These are phyloP conservation scores for Lichtheimia hyalospora DNA, from an alignment of 371 early-diverging fungal genomes.

Conservation along the genomic window DNA sequence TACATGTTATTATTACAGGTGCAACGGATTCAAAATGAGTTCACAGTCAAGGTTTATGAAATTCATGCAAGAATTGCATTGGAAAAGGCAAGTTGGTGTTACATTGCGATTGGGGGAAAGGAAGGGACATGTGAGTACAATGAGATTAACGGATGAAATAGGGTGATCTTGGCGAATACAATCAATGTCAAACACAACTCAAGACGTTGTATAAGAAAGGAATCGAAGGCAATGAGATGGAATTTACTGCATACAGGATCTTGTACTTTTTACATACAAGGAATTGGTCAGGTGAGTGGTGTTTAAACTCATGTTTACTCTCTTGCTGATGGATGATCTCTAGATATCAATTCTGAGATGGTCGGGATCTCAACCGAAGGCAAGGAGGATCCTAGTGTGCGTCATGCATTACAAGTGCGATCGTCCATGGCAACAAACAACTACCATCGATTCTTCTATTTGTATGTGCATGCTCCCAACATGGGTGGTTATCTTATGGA, in stretches of 20 bases:
- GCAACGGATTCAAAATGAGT: constrained; percentile 89
- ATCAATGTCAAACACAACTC: constrained; percentile 95
- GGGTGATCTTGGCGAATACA: constrained; percentile 95
- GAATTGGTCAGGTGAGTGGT: constrained; percentile 71
- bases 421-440: constrained; percentile 75
- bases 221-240: constrained; percentile 70
- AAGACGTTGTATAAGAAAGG: constrained; percentile 80
- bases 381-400: constrained; percentile 60
- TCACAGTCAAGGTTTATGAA: constrained; percentile 94
- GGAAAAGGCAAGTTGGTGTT: constrained; percentile 66
- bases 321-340: neutral
- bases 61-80: constrained; percentile 93
- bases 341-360: constrained; percentile 77
- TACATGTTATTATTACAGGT: constrained; percentile 51
- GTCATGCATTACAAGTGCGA: constrained; percentile 85
- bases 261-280: constrained; percentile 86
- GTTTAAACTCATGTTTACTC: neutral
- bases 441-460: constrained; percentile 78
- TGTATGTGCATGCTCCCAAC: constrained; percentile 79
- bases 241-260: constrained; percentile 91
- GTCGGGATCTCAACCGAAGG: constrained; percentile 63
- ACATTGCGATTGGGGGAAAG: too few species aligned
- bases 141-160: constrained; percentile 17
- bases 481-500: constrained; percentile 89
- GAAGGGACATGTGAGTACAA: too few species aligned